These are phyloP conservation scores for Byssoonygena ceratinophila DNA, from an alignment of 2,329 filamentous ascomycete genomes.

Conservation along the genomic window DNA sequence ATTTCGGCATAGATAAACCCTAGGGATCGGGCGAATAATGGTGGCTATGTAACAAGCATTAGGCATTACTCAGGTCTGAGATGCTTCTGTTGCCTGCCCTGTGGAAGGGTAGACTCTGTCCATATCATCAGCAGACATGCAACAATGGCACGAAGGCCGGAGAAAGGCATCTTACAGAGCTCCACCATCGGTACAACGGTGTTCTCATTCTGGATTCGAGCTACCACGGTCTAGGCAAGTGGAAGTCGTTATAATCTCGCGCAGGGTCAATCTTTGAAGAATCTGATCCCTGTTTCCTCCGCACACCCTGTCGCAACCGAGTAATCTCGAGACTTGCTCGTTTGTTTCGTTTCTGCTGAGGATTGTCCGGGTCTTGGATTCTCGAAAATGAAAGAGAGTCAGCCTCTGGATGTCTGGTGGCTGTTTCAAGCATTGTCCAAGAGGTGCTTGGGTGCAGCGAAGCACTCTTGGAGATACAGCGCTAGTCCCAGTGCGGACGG, in stretches of 20 bases:
- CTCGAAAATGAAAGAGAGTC: no score
- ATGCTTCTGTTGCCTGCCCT: no score
- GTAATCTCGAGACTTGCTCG: neutral
- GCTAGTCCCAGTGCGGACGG: neutral
- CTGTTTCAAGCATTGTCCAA: slow-evolving; percentile 5
- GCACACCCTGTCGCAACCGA: neutral
- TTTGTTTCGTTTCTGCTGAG: neutral
- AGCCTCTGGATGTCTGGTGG: neutral
- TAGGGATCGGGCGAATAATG: no score
- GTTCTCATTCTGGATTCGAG: neutral
- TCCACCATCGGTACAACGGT: neutral
- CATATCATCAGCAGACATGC: no score
- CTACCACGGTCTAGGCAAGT: neutral
- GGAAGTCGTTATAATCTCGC: neutral
- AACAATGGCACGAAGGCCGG: no score
- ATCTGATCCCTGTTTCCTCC: neutral
- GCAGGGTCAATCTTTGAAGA: neutral
- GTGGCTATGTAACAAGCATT: no score
- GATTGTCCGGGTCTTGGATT: no score
- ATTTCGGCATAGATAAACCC: neutral
- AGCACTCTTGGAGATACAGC: neutral
- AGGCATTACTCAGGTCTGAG: slow-evolving; percentile 45
- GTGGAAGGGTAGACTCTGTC: no score
- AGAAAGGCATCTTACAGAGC: neutral
- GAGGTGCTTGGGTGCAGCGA: slow-evolving; percentile 3